Evolutionary conservation across 306 rosid species (phyloP).

Genomic region (Prunus armeniaca): DNA sequence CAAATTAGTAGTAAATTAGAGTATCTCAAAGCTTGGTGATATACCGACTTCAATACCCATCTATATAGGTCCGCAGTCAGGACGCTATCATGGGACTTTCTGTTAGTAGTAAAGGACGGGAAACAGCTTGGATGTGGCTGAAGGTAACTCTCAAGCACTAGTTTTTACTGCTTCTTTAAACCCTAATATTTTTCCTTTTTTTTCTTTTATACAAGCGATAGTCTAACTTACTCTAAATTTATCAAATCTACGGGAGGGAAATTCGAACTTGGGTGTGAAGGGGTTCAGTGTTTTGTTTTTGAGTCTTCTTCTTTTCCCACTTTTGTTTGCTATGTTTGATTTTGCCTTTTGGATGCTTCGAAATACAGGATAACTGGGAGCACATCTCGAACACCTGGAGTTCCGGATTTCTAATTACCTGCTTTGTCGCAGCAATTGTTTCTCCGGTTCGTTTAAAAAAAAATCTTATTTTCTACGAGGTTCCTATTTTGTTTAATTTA

Average conservation of each 20-base stretch:
- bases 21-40: constrained; percentile 24
- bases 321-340: neutral
- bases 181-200: no score
- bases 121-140: constrained; percentile 83
- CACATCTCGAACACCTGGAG: constrained; percentile 58
- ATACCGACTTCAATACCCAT: constrained; percentile 10
- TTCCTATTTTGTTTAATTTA: neutral
- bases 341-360: neutral
- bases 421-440: constrained; percentile 62
- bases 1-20: neutral
- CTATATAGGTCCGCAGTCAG: constrained; percentile 74
- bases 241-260: no score
- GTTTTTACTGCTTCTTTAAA: neutral
- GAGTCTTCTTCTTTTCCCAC: neutral
- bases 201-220: no score
- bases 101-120: constrained; percentile 64
- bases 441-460: constrained; percentile 62
- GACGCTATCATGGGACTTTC: constrained; percentile 72
- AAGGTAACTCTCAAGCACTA: constrained; percentile 49
- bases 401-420: constrained; percentile 69
- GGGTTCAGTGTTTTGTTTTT: neutral
- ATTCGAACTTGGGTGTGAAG: no score
- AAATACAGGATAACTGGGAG: constrained; percentile 69
- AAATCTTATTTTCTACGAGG: neutral
- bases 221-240: no score